Evolutionary conservation across 2,329 filamentous ascomycete genomes (phyloP).

Genomic region (Aspergillus proliferans): DNA sequence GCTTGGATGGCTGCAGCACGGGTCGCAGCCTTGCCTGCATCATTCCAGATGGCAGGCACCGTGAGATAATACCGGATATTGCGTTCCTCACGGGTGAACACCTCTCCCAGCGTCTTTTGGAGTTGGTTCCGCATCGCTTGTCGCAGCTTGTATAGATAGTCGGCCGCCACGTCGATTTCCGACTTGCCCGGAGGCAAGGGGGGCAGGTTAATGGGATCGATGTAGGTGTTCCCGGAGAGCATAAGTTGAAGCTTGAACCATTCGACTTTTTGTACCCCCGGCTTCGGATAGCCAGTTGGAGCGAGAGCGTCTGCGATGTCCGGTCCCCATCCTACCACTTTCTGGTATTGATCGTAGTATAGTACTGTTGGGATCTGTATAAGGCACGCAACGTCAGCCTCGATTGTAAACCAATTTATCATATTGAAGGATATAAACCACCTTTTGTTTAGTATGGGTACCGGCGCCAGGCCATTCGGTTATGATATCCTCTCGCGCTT

Average conservation of each 20-base stretch:
- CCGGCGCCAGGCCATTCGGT: slow-evolving; percentile 98
- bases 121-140: slow-evolving; percentile 94
- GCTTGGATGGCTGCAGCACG: slow-evolving; percentile 94
- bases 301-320: slow-evolving; percentile 96
- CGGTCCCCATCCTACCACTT: slow-evolving; percentile 98
- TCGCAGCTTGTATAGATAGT: slow-evolving; percentile 96
- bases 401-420: no score
- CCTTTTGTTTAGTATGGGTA: slow-evolving; percentile 98
- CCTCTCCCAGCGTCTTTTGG: slow-evolving; percentile 92
- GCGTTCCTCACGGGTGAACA: slow-evolving; percentile 95
- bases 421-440: slow-evolving; percentile 29
- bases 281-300: slow-evolving; percentile 94
- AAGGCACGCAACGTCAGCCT: neutral
- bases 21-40: slow-evolving; percentile 94
- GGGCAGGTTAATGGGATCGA: slow-evolving; percentile 96
- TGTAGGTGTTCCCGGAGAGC: slow-evolving; percentile 97
- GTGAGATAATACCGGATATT: slow-evolving; percentile 98
- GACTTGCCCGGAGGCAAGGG: slow-evolving; percentile 96
- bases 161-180: slow-evolving; percentile 97
- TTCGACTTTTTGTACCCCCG: slow-evolving; percentile 96
- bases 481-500: slow-evolving; percentile 97
- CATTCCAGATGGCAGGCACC: slow-evolving; percentile 99
- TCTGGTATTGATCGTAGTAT: slow-evolving; percentile 99
- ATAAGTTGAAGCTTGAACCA: slow-evolving; percentile 99
- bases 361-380: slow-evolving; percentile 86